Evolutionary conservation across 208 protist genomes (phyloP).

Genomic region (Acanthamoeba castellanii): DNA sequence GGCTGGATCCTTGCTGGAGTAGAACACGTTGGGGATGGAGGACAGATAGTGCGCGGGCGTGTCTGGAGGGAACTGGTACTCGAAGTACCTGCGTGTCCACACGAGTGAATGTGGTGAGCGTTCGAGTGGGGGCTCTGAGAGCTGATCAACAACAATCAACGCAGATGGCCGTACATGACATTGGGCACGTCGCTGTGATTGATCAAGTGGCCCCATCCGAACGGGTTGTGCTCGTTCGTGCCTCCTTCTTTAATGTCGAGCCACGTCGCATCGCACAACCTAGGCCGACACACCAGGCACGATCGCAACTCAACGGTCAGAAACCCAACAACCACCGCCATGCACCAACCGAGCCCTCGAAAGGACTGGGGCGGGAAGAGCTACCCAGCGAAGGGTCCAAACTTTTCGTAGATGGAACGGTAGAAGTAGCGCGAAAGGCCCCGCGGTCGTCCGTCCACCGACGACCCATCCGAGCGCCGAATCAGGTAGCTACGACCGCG

Average conservation of each 20-base stretch:
- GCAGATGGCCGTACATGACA: slow-evolving; percentile 28
- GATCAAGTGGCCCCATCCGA: slow-evolving; percentile 51
- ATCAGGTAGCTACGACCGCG: background rate
- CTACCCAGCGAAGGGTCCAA: slow-evolving; percentile 33
- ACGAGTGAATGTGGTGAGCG: background rate
- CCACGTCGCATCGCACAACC: slow-evolving; percentile 39
- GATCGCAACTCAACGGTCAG: background rate
- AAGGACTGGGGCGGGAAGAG: too few species aligned
- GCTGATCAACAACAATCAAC: background rate
- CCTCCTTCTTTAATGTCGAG: background rate
- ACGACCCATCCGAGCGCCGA: slow-evolving; percentile 30
- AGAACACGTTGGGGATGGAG: slow-evolving; percentile 47
- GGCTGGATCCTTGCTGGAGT: slow-evolving; percentile 6
- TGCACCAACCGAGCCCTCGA: background rate
- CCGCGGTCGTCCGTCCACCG: slow-evolving; percentile 47
- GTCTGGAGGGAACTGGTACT: slow-evolving; percentile 29
- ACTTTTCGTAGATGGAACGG: slow-evolving; percentile 61
- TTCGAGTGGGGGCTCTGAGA: background rate
- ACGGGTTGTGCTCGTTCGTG: slow-evolving; percentile 23
- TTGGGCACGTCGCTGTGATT: slow-evolving; percentile 48
- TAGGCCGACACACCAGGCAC: background rate
- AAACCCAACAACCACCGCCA: background rate
- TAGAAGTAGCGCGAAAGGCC: slow-evolving; percentile 50
- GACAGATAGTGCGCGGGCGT: slow-evolving; percentile 3
- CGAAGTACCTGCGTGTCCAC: background rate